Evolutionary conservation across 2,329 filamentous ascomycete species (phyloP), one percentile per base, ranked within the genome.

Genomic region (Botrytis fragariae): DNA sequence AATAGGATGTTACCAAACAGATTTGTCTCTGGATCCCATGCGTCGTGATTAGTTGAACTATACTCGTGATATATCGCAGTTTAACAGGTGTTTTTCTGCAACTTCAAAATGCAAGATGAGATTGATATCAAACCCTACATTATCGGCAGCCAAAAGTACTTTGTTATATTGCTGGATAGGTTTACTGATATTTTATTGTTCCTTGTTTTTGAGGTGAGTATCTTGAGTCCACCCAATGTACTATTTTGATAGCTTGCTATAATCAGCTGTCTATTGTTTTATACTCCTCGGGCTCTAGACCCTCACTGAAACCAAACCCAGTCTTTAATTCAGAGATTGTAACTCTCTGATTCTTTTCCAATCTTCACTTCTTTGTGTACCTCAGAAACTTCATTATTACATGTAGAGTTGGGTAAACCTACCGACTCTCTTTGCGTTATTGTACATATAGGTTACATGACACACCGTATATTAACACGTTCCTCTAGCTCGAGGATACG

Each of bases 241-340:
- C 12, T 54, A 29, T 7, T 3, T n/a, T 54, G 12, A 54, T 29
- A 3, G n/a, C 14, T 54, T 54, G 12, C 25, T 29, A 29, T 29
- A 18, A 29, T 16, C 25, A 54, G n/a, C 12, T 29, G 29, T 29
- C 5, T 29, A 54, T 54, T 7, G 1, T 4, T 29, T n/a, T 16
- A n/a, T 29, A 16, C 25, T 16, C 25, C 5, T 7, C 5, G 10
- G 48, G 48, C 0, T 51, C 48, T n/a, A 51, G 48, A n/a, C 1
- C 25, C 48, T 51, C 12, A 51, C 22, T 25, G 5, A 54, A 54
- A 29, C 0, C 7, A 29, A 4, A 16, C 4, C 16, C 5, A 54
- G 4, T 16, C 48, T 29, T 9, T 10, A 54, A n/a, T 8, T 7
- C 1, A n/a, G 12, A 3, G n/a, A n/a, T 1, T 29, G 6, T 3